phyloP scores from a whole-genome alignment of 257 asterid genomes.

The Penstemon eatonii region DNA sequence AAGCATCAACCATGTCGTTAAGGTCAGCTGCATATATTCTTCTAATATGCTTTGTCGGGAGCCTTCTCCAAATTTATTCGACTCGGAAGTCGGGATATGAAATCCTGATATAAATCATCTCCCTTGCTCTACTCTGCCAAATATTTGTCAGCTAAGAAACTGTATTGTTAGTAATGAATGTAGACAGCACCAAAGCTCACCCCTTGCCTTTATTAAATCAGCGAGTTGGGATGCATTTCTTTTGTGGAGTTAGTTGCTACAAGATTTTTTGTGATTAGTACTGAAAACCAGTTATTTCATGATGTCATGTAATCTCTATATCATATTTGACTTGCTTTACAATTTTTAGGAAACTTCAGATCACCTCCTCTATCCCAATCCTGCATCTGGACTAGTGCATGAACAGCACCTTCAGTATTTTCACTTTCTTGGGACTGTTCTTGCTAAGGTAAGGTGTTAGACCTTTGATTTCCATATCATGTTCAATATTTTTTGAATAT shows the following conservation, averaged over 20 bases:
- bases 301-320: slow-evolving; percentile 15
- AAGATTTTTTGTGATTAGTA: not conserved
- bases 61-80: not conserved
- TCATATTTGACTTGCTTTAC: slow-evolving; percentile 29
- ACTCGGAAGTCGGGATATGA: slow-evolving; percentile 1
- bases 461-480: slow-evolving; percentile 19
- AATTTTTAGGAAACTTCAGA: slow-evolving; percentile 80
- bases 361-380: slow-evolving; percentile 96
- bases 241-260: slow-evolving; percentile 14
- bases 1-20: not conserved
- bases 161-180: not conserved
- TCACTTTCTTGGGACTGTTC: slow-evolving; percentile 92
- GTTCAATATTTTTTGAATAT: slow-evolving; percentile 7
- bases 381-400: slow-evolving; percentile 89
- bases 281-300: not conserved
- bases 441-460: slow-evolving; percentile 73
- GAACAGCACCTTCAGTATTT: slow-evolving; percentile 91
- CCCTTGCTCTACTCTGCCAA: not conserved
- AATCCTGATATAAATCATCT: not conserved
- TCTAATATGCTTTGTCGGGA: not conserved
- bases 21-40: not conserved
- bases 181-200: not conserved
- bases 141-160: not conserved
- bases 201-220: not conserved
- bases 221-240: not conserved